Evolutionary conservation across 1,139 yeast genomes (phyloP).

Genomic region (Suhomyces terraborum): DNA sequence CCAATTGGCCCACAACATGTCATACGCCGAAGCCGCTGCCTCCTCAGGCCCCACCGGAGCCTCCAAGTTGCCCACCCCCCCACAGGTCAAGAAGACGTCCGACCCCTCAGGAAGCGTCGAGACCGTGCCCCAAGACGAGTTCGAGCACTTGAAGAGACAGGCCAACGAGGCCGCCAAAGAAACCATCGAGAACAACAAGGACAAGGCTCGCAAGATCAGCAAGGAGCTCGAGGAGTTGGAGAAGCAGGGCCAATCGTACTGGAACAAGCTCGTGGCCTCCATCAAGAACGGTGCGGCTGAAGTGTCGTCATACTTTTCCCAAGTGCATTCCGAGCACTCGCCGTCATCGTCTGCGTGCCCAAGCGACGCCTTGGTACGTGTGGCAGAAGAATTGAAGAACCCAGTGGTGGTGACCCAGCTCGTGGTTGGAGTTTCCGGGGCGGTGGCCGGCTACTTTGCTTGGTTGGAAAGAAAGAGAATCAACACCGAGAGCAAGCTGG

Average conservation of each 20-base stretch:
- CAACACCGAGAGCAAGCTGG: constrained; percentile 47
- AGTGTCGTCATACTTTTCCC: constrained; percentile 12
- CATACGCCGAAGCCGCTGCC: constrained; percentile 46
- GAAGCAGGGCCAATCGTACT: constrained; percentile 27
- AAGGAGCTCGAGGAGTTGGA: constrained; percentile 32
- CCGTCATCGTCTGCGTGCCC: not conserved
- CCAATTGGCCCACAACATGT: constrained; percentile 9
- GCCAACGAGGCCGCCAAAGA: constrained; percentile 24
- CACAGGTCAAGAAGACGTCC: constrained; percentile 26
- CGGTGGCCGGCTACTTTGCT: constrained; percentile 51
- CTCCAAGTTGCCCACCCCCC: constrained; percentile 28
- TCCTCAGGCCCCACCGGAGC: constrained; percentile 36
- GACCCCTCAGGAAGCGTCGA: constrained; percentile 33
- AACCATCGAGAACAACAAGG: constrained; percentile 20
- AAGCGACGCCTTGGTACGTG: constrained; percentile 7
- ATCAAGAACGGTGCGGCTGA: constrained; percentile 14
- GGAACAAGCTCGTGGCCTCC: constrained; percentile 21
- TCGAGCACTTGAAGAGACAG: constrained; percentile 31
- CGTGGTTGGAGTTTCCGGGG: constrained; percentile 51
- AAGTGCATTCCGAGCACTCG: constrained; percentile 9
- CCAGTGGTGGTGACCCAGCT: constrained; percentile 63
- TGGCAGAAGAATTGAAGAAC: constrained; percentile 50
- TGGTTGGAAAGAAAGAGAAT: constrained; percentile 57
- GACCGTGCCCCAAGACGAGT: constrained; percentile 31
- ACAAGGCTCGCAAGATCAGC: constrained; percentile 9